Evolutionary conservation across 2,329 filamentous ascomycete genomes (phyloP).

Genomic region (Corynespora cassiicola): DNA sequence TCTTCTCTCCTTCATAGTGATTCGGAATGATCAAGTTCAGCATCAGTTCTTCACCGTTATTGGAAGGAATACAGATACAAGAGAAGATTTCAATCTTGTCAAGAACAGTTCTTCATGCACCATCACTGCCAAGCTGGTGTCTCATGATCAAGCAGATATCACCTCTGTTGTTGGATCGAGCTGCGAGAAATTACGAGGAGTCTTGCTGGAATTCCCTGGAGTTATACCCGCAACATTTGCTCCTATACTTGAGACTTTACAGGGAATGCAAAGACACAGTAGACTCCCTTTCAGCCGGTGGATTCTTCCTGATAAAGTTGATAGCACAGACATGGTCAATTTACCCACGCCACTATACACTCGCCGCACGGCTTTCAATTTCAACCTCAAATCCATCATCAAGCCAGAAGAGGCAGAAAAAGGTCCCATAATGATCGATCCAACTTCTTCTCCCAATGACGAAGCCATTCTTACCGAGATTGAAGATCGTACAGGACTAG

Average conservation of each 20-base stretch:
- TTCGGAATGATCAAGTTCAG: constrained; percentile 16
- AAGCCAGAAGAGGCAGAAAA: constrained; percentile 1
- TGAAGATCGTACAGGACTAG: constrained; percentile 48
- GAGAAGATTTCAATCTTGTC: constrained; percentile 13
- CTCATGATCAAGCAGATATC: constrained; percentile 18
- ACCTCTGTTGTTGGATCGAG: constrained; percentile 18
- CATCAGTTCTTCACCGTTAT: constrained; percentile 35
- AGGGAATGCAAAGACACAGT: constrained; percentile 29
- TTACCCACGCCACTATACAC: constrained; percentile 37
- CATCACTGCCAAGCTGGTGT: constrained; percentile 23
- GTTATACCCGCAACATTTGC: constrained; percentile 38
- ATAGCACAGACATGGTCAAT: constrained; percentile 6
- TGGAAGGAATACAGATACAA: constrained; percentile 12
- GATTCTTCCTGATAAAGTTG: constrained; percentile 27
- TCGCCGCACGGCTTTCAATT: constrained; percentile 22
- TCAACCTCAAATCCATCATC: constrained; percentile 22
- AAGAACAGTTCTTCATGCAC: constrained; percentile 9
- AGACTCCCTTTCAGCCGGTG: constrained; percentile 34
- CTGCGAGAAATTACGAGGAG: constrained; percentile 12
- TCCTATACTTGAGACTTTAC: constrained; percentile 31
- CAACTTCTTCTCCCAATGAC: constrained; percentile 22
- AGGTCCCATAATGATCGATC: constrained; percentile 9
- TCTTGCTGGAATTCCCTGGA: constrained; percentile 34
- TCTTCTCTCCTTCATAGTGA: constrained; percentile 33
- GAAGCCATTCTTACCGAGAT: constrained; percentile 17